Percentiles rank a stretch among this genome's conserved stretches.
Conservation (phyloP, 345 rosid species). For the Eucalyptus urophylla region DNA sequence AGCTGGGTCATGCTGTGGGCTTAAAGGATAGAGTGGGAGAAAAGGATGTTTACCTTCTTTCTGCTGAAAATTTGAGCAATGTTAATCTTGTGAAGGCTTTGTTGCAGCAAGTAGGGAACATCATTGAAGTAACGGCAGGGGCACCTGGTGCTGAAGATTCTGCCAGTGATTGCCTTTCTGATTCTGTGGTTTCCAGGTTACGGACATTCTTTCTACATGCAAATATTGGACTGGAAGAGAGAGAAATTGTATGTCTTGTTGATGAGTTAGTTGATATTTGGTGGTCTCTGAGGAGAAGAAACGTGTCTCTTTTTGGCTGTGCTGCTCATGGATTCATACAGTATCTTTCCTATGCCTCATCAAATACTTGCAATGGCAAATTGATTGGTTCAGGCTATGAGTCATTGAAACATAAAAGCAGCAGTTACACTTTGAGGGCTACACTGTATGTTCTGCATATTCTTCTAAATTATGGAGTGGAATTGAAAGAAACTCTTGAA, state of each 20-base stretch:
- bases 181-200: constrained; percentile 53
- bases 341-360: constrained; percentile 58
- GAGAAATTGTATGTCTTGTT: constrained; percentile 22
- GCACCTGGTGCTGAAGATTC: constrained; percentile 53
- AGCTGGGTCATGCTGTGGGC: constrained; percentile 3
- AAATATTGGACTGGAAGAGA: constrained; percentile 28
- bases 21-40: constrained; percentile 15
- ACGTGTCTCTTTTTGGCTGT: constrained; percentile 74
- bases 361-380: constrained; percentile 25
- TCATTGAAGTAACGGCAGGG: constrained; percentile 66
- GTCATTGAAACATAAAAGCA: constrained; percentile 42
- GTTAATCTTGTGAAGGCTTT: constrained; percentile 12
- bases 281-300: constrained; percentile 78
- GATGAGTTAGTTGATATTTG: constrained; percentile 58
- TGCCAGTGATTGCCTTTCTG: constrained; percentile 41
- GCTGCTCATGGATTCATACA: constrained; percentile 76
- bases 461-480: constrained; percentile 77
- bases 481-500: constrained; percentile 69
- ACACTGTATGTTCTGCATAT: constrained; percentile 71
- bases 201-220: constrained; percentile 16
- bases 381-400: constrained; percentile 38
- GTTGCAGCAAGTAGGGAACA: constrained; percentile 43
- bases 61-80: constrained; percentile 20
- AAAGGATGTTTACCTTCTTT: constrained; percentile 1
- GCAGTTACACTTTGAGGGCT: constrained; percentile 62